These are phyloP conservation scores for Carallia pectinifolia DNA, from an alignment of 345 rosid genomes.

Conservation along the genomic window DNA sequence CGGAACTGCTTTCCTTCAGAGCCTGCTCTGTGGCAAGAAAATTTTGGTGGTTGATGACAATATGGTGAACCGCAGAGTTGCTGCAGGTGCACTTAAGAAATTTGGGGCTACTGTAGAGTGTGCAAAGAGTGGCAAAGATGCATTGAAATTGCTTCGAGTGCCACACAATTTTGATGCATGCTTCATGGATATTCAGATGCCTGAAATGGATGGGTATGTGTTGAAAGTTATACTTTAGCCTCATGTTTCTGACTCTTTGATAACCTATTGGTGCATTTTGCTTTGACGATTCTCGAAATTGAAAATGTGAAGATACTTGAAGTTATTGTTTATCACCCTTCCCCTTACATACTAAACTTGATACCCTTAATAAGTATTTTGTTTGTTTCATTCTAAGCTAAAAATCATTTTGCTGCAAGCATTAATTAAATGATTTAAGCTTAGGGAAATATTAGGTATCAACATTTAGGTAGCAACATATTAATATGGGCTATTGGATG, in stretches of 20 bases:
- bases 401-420: no score
- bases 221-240: background rate
- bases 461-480: no score
- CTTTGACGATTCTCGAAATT: background rate
- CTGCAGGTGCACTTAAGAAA: constrained; percentile 92
- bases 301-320: no score
- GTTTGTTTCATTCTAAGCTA: no score
- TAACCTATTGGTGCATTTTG: background rate
- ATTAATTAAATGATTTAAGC: no score
- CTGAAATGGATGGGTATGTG: constrained; percentile 96
- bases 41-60: constrained; percentile 96
- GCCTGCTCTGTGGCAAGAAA: constrained; percentile 69
- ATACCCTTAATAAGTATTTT: no score
- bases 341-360: no score
- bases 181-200: constrained; percentile 99
- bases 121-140: constrained; percentile 81
- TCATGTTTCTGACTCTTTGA: background rate
- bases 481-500: no score
- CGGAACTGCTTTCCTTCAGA: constrained; percentile 48
- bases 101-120: constrained; percentile 91
- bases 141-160: constrained; percentile 63
- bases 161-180: constrained; percentile 92
- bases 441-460: no score
- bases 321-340: no score
- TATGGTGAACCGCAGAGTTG: constrained; percentile 80